These are phyloP conservation scores for Prosopis cineraria DNA, from an alignment of 306 rosid genomes.

Conservation along the genomic window DNA sequence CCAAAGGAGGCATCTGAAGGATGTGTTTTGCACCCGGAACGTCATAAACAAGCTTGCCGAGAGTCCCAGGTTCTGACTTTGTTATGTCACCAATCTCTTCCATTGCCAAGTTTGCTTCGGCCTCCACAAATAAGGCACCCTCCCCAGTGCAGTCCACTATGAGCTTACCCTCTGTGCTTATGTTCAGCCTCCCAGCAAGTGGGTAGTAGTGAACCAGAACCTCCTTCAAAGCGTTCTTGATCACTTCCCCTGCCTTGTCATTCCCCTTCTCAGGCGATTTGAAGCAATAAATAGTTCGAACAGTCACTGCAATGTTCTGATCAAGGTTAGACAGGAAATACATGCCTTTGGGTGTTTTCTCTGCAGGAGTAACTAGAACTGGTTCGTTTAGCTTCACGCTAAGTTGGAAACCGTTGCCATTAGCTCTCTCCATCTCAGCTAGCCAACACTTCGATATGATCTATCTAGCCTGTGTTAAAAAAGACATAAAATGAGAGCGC, in stretches of 20 bases:
- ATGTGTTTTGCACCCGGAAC: conserved; percentile 84
- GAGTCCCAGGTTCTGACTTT: conserved; percentile 76
- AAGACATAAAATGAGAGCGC: not conserved
- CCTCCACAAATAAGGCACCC: conserved; percentile 89
- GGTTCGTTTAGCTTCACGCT: conserved; percentile 60
- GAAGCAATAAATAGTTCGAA: conserved; percentile 77
- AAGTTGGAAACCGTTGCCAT: conserved; percentile 35
- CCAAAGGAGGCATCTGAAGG: conserved; percentile 87
- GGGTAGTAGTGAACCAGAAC: conserved; percentile 85
- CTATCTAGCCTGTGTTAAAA: not conserved
- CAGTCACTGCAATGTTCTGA: conserved; percentile 79
- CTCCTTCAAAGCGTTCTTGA: conserved; percentile 62
- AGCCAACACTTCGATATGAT: conserved; percentile 9
- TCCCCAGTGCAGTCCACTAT: conserved; percentile 86
- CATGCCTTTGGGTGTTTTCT: conserved; percentile 67
- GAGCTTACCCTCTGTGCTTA: conserved; percentile 80
- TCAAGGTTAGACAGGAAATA: conserved; percentile 89
- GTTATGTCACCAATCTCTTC: conserved; percentile 77
- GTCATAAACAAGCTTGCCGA: conserved; percentile 82
- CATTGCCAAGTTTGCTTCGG: conserved; percentile 72
- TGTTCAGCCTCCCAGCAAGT: conserved; percentile 73
- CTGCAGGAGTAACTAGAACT: conserved; percentile 63
- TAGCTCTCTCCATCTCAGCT: conserved; percentile 44
- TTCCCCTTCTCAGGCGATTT: conserved; percentile 56
- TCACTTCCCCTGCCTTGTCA: conserved; percentile 59